Evolutionary conservation across 768 basidiomycete species (phyloP), one percentile per base, ranked within the genome.

Genomic region (Leccinellum rugosiceps): DNA sequence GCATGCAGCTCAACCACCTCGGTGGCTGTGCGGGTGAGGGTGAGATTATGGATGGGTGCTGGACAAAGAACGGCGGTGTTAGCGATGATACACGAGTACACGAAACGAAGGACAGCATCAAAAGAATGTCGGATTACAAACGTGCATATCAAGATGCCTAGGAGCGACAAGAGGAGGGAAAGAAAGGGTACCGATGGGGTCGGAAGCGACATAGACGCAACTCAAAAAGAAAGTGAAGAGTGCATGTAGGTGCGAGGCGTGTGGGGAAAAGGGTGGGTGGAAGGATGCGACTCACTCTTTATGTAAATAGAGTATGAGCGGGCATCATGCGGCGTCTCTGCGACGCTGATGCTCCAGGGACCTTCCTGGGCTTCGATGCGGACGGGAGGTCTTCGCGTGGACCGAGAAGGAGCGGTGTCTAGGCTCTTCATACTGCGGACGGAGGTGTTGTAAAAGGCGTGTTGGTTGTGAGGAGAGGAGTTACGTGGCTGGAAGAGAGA

Each of bases 41-140:
- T 95, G 50, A 94, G 80, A 76, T 92, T 91, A 75, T 94, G 90
- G 23, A 90, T 94, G 28, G 92, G 88, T 21, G 93, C 93, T 92
- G 75, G 43, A 65, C 44, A 65, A 34, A 59, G 56, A 65, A 64
- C 65, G 58, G 59, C 61, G 56, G 65, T 54, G 68, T 75, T 66
- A 72, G 72, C 63, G 59, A 64, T 48, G 53, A 56, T 17, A 52
- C 49, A 63, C 54, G 56, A 55, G 62, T 51, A 57, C 21, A 52
- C 45, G 55, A 57, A 63, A 69, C 51, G 63, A 59, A 11, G 48
- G 63, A 53, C 5, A 52, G 58, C 4, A 49, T 38, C 8, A 59
- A 66, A 58, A 23, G 59, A 63, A 55, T 9, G 63, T 21, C 44
- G 58, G 50, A 46, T 54, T 51, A 61, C 61, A 30, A 47, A 58